Evolutionary conservation across 2,329 filamentous ascomycete genomes (phyloP), one percentile per base, ranked within the genome.

Genomic region (Mycosphaerelloides madeirae): DNA sequence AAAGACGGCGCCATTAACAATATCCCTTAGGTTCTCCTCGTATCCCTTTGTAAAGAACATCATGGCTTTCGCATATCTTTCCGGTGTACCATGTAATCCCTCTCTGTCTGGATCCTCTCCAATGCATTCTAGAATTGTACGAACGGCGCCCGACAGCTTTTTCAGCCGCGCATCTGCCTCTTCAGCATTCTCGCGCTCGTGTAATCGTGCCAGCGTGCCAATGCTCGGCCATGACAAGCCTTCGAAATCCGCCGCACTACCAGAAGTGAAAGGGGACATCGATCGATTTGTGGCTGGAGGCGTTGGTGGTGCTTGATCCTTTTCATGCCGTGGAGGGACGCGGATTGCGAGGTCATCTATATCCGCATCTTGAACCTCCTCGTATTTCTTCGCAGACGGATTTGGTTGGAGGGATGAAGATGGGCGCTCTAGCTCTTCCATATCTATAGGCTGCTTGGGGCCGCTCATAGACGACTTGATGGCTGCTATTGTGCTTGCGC

Each of bases 21-120:
- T 85, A 63, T 95, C 87, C 50, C 82, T 77, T 43, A 96, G 80
- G 61, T 96, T 96, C 72, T 95, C 83, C 71, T 97, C 89, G 65
- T 98, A 98, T 33, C 93, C 93, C 66, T 94, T 89, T 5, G 93
- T 98, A 68, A 98, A 89, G 73, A 85, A 94, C 52, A 97, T 80
- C 79, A 98, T 83, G 12, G 93, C 93, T 68, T 95, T 93, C 36
- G 93, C 91, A 66, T 97, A 98, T 50, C 93, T 79, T 60, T 85
- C 81, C 0, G 93, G 93, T 0, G 80, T 83, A 38, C 76, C 74
- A n/a, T 74, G 70, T 41, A 84, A 67, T 3, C 80, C 80, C 59
- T 83, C 80, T 38, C 80, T 71, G 48, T 81, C 76, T 0, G 80
- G 79, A 53, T 84, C 80, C 58, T 84, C 80, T 37, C 80, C 80